A percentile compares a stretch with the other conserved stretches of the same genome.
phyloP scores from a whole-genome alignment of 768 basidiomycete genomes.

The Cubamyces sp. region DNA sequence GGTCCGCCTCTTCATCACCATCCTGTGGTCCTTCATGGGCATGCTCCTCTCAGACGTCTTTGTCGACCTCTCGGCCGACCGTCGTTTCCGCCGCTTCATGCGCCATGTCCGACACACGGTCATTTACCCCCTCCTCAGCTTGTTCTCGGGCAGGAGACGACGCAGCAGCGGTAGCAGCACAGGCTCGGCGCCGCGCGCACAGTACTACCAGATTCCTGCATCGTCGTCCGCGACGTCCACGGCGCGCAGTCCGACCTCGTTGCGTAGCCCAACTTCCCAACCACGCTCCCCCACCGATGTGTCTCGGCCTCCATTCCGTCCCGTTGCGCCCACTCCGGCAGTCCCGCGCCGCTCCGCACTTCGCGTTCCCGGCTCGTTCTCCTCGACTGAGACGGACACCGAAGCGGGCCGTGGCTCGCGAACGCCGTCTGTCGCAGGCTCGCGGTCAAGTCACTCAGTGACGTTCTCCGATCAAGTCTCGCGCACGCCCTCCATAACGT shows the following conservation, averaged over 20 bases:
- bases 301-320: neutral
- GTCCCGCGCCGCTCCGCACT: constrained; percentile 28
- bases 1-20: constrained; percentile 48
- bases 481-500: constrained; percentile 20
- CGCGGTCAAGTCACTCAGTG: constrained; percentile 7
- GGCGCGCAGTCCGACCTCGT: constrained; percentile 23
- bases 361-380: constrained; percentile 32
- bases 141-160: constrained; percentile 12
- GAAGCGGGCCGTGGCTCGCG: constrained; percentile 9
- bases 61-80: constrained; percentile 50
- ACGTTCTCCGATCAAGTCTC: constrained; percentile 4
- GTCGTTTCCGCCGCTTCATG: constrained; percentile 35
- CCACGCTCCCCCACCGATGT: constrained; percentile 10
- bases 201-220: constrained; percentile 25
- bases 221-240: constrained; percentile 22
- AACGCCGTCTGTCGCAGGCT: constrained; percentile 2
- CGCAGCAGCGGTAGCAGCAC: constrained; percentile 3
- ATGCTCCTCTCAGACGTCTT: constrained; percentile 57
- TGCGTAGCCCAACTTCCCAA: constrained; percentile 8
- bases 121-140: constrained; percentile 23
- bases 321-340: constrained; percentile 4
- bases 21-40: constrained; percentile 56
- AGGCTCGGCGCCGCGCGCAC: constrained; percentile 24
- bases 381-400: constrained; percentile 28
- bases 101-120: constrained; percentile 31